These are phyloP conservation scores for Fennellomyces sp. DNA, from an alignment of 371 early-diverging fungal genomes.

Conservation along the genomic window DNA sequence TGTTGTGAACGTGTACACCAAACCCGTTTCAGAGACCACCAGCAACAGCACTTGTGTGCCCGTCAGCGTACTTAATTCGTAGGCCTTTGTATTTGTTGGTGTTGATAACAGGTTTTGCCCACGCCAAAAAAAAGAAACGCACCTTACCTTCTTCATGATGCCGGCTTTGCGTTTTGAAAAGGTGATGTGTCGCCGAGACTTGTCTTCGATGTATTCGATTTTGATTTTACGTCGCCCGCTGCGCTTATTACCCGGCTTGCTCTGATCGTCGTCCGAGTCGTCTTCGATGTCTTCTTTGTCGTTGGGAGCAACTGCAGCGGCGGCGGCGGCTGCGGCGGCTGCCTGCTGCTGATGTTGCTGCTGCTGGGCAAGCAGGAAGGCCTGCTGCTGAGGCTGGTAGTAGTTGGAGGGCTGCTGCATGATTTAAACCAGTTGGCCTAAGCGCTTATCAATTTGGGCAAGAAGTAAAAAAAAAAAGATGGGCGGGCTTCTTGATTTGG, in stretches of 20 bases:
- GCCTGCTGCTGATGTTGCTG: constrained; percentile 9
- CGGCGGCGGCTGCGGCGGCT: constrained; percentile 10
- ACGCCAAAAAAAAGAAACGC: too few species aligned
- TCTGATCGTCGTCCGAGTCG: constrained; percentile 47
- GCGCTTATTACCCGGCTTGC: constrained; percentile 61
- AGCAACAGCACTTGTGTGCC: constrained; percentile 97
- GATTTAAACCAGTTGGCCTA: not conserved
- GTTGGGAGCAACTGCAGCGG: not conserved
- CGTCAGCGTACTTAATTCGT: constrained; percentile 95
- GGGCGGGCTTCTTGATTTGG: not conserved
- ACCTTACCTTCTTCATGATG: constrained; percentile 97
- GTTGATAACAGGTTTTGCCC: too few species aligned
- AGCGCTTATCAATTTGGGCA: not conserved
- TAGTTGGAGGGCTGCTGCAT: constrained; percentile 10
- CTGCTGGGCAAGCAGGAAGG: constrained; percentile 7
- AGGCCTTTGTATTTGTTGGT: constrained; percentile 67
- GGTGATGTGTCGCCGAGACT: constrained; percentile 94
- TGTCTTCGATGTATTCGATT: constrained; percentile 97
- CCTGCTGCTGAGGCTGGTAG: constrained; percentile 8
- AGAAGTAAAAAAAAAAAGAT: not conserved
- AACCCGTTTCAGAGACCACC: constrained; percentile 97
- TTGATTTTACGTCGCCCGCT: constrained; percentile 94
- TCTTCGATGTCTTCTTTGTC: constrained; percentile 4
- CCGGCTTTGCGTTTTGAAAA: constrained; percentile 99
- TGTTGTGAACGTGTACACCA: constrained; percentile 99